Conservation (phyloP, 1,139 yeast genomes). For the Geotrichum cucujoidarum region DNA sequence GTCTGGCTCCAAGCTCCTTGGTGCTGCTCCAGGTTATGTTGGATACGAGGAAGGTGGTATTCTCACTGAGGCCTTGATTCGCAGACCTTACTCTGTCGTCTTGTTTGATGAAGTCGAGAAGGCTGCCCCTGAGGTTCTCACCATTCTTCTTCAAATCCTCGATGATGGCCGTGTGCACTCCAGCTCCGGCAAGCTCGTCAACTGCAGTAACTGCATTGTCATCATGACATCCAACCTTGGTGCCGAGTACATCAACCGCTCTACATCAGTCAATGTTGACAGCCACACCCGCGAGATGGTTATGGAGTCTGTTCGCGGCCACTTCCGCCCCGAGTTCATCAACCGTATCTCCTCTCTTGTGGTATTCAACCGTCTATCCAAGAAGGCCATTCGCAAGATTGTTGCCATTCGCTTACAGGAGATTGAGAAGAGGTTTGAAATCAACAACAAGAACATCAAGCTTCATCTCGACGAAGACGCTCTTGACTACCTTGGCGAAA, state of each 20-base stretch:
- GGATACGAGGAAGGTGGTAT: constrained; percentile 98
- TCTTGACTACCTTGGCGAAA: constrained; percentile 60
- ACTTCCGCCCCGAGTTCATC: constrained; percentile 95
- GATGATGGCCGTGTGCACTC: constrained; percentile 97
- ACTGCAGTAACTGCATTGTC: constrained; percentile 85
- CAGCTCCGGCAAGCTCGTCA: constrained; percentile 87
- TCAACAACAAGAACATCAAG: constrained; percentile 70
- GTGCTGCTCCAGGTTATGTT: constrained; percentile 97
- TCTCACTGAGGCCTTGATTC: constrained; percentile 81
- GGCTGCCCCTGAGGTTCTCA: constrained; percentile 98
- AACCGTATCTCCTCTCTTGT: constrained; percentile 93
- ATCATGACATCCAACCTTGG: constrained; percentile 98
- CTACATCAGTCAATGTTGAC: constrained; percentile 53
- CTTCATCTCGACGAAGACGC: constrained; percentile 70
- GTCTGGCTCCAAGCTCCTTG: constrained; percentile 88
- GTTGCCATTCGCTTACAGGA: constrained; percentile 79
- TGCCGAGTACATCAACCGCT: constrained; percentile 74
- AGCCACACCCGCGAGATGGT: constrained; percentile 16
- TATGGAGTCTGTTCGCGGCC: constrained; percentile 75
- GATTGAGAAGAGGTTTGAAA: constrained; percentile 77
- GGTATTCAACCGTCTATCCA: constrained; percentile 85
- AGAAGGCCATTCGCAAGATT: constrained; percentile 87
- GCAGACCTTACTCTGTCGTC: constrained; percentile 92
- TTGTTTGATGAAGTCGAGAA: constrained; percentile 96
- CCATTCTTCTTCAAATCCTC: constrained; percentile 80